Evolutionary conservation across 352 stramenopile species (phyloP), one percentile per base, ranked within the genome.

Genomic region (Globisporangium paddicum): DNA sequence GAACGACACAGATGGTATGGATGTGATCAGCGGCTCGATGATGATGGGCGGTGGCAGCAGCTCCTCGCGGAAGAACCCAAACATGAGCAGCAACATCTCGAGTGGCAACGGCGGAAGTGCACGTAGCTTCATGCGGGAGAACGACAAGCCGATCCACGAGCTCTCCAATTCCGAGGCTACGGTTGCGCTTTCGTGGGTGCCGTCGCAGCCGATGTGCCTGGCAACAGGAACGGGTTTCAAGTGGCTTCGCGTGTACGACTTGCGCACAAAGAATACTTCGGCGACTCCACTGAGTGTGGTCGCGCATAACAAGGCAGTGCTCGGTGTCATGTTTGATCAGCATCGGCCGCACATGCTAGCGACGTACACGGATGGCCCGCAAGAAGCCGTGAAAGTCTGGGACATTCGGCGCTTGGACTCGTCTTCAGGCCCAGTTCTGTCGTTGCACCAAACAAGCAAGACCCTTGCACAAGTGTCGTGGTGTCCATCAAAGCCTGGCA

Each of bases 331-430:
- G 8, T 95, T 93, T 64, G 86, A 95, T 28, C 66, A 77, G 25
- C 81, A 95, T 61, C 83, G 83, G 7, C 86, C 86, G 13, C 79
- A 93, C 45, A 79, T 93, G 30, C 69, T 95, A 25, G 83, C 86
- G 2, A 95, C 86, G 37, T 95, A 91, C 58, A 91, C 81, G 37
- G 86, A 95, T 47, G 78, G 74, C 10, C 79, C 82, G 14, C 81
- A 95, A 46, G 86, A 93, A 60, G 77, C 79, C 5, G 74, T 95
- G 19, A 93, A 93, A 62, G 79, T 95, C 7, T 95, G 86, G 86
- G 86, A 95, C 66, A 89, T 95, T 48, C 86, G 86, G 5, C 83
- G 86, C 42, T 56, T 95, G n/a, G 77, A 91, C 54, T 73, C 75
- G 6, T 81, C 79, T 7, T 68, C 71, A 0, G 80, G 82, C 0